phyloP scores from a whole-genome alignment of 768 basidiomycete genomes.

The Coprinopsis strossmayeri region DNA sequence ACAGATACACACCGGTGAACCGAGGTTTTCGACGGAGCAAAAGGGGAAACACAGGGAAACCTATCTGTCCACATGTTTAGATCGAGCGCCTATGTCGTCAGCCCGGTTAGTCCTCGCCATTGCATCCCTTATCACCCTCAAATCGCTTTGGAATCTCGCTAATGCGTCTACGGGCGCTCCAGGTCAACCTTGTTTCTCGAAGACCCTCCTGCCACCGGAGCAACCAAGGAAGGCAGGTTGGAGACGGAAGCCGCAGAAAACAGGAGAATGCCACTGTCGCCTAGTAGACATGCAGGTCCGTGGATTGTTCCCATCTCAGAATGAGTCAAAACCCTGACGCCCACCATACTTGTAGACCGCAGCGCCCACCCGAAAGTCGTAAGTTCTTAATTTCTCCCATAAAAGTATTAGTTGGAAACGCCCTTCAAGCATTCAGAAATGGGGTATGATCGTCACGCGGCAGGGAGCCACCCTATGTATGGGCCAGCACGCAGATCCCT shows the following conservation, averaged over 20 bases:
- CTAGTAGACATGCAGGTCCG: too few species aligned
- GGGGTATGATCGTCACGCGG: not conserved
- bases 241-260: not conserved
- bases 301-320: too few species aligned
- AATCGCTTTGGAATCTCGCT: not conserved
- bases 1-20: not conserved
- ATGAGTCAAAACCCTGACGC: too few species aligned
- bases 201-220: not conserved
- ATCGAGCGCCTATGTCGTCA: slow-evolving; percentile 6
- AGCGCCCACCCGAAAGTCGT: not conserved
- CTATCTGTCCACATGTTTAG: not conserved
- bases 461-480: not conserved
- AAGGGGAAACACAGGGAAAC: slow-evolving; percentile 4
- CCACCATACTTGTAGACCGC: not conserved
- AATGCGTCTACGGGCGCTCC: not conserved
- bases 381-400: not conserved
- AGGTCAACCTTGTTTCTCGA: slow-evolving; percentile 1
- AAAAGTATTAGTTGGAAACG: too few species aligned
- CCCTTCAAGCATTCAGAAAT: too few species aligned
- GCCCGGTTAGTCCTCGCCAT: not conserved
- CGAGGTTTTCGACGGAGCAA: slow-evolving; percentile 1
- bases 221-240: slow-evolving; percentile 2
- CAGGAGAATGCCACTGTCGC: not conserved
- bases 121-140: not conserved
- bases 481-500: not conserved